phyloP scores from a whole-genome alignment of 192 early-diverging fungal species.

The Umbelopsis isabellina region DNA sequence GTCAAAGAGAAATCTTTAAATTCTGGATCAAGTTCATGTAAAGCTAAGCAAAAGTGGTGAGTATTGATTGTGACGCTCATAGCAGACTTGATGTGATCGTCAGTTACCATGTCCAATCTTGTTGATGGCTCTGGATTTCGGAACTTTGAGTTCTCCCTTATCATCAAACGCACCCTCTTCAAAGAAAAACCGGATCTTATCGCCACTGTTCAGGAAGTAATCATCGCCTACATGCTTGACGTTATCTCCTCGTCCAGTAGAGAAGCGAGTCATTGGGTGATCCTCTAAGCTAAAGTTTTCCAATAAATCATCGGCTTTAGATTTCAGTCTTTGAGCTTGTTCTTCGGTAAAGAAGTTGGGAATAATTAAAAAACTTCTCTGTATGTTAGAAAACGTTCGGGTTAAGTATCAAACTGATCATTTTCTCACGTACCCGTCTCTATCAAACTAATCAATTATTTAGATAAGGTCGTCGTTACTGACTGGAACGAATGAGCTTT shows the following conservation, averaged over 20 bases:
- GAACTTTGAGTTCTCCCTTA: slow-evolving; percentile 63
- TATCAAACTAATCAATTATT: slow-evolving; percentile 25
- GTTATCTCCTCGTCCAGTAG: slow-evolving; percentile 59
- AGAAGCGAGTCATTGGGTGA: slow-evolving; percentile 82
- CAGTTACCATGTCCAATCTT: slow-evolving; percentile 85
- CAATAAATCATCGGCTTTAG: slow-evolving; percentile 59
- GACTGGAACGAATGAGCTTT: too few relatives aligned
- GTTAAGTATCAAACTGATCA: not conserved
- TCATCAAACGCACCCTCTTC: slow-evolving; percentile 81
- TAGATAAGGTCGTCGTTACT: not conserved
- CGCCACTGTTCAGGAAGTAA: slow-evolving; percentile 86
- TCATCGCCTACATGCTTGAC: slow-evolving; percentile 79
- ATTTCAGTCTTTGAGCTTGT: slow-evolving; percentile 47
- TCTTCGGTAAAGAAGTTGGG: slow-evolving; percentile 64
- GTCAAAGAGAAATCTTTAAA: slow-evolving; percentile 72
- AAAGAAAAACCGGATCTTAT: slow-evolving; percentile 87
- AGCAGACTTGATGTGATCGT: not conserved
- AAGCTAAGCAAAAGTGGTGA: slow-evolving; percentile 33
- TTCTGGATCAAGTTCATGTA: slow-evolving; percentile 81
- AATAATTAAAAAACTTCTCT: slow-evolving; percentile 62
- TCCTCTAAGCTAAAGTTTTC: slow-evolving; percentile 61
- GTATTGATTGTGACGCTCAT: not conserved
- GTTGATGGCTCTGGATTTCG: slow-evolving; percentile 74
- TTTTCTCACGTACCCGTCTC: slow-evolving; percentile 22
- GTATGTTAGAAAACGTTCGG: not conserved